These are phyloP conservation scores for Paramecium sonneborni DNA, from an alignment of 73 alveolate genomes.

Conservation along the genomic window DNA sequence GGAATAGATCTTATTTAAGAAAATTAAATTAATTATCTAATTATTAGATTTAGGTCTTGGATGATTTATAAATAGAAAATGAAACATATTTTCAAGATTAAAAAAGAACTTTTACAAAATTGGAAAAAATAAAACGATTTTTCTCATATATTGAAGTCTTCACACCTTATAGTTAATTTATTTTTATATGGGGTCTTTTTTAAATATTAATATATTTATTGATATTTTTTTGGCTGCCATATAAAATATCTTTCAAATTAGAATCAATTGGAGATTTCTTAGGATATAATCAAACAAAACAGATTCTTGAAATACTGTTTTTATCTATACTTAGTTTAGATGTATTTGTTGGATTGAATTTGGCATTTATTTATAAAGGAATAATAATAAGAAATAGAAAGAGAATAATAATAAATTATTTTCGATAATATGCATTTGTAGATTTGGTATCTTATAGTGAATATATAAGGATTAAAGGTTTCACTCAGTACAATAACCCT, in stretches of 20 bases:
- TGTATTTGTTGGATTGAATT: constrained; percentile 33
- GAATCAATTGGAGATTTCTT: background rate
- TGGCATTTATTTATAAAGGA: constrained; percentile 44
- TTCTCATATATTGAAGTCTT: constrained; percentile 30
- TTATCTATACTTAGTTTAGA: background rate
- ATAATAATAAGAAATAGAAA: background rate
- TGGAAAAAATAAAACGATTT: background rate
- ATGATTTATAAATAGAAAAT: constrained; percentile 17
- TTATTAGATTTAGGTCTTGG: background rate
- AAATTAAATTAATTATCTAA: background rate
- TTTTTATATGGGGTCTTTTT: background rate
- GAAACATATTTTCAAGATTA: background rate
- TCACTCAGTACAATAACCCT: constrained; percentile 36
- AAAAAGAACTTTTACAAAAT: background rate
- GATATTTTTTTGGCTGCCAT: constrained; percentile 53
- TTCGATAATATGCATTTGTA: background rate
- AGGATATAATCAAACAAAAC: background rate
- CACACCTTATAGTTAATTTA: constrained; percentile 43
- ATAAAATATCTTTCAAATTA: constrained; percentile 29
- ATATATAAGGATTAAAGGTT: constrained; percentile 14
- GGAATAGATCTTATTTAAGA: constrained; percentile 38
- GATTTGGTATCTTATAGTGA: constrained; percentile 9
- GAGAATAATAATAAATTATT: background rate
- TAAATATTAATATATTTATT: background rate
- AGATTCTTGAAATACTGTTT: background rate